Evolutionary conservation across 148 eudicot genomes (phyloP), one percentile per base, ranked within the genome.

Genomic region (Amaranthus cruentus): DNA sequence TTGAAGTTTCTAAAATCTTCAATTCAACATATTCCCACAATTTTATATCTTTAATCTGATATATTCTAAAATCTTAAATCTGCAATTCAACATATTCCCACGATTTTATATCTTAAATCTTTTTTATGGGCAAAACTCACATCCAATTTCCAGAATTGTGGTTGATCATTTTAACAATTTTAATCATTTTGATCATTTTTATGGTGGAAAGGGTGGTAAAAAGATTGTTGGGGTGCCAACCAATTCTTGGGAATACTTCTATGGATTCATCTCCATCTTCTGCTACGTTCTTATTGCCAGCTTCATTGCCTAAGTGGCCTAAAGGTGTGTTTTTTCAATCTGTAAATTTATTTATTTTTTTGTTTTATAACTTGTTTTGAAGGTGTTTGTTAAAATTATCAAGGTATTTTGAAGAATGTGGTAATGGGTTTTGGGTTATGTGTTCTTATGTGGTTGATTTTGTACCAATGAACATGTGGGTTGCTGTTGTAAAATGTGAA

Each of bases 281-380:
- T n/a, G 59, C 77, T 46, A n/a, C 77, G 54, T 90, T 90, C 86
- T 82, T 85, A 55, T 87, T 92, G 48, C 93, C 97, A 59, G 86
- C 87, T 54, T 89, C 97, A 47, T 71, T 88, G 68, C 93, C 97
- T 4, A 72, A 83, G 21, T 92, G 97, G 97, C 97, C 93, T 78
- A 69, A 73, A 80, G 97, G 97, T 92, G 69, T 46, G 59, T 50
- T 18, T 28, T 38, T 73, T 57, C 52, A 4, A 7, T 9, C 55
- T 70, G 38, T 10, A 28, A 14, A 21, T 15, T 38, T 3, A 12
- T 47, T 47, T 8, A 15, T 10, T 55, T 75, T 49, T 9, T 6
- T 7, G 3, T 44, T 43, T 74, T 54, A 56, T 10, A 11, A 12
- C 49, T 28, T 44, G 2, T 55, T 50, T 55, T 6, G 9, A 10